Evolutionary conservation across 129 eudicot genomes (phyloP).

Genomic region (Chrysanthemum seticuspe): DNA sequence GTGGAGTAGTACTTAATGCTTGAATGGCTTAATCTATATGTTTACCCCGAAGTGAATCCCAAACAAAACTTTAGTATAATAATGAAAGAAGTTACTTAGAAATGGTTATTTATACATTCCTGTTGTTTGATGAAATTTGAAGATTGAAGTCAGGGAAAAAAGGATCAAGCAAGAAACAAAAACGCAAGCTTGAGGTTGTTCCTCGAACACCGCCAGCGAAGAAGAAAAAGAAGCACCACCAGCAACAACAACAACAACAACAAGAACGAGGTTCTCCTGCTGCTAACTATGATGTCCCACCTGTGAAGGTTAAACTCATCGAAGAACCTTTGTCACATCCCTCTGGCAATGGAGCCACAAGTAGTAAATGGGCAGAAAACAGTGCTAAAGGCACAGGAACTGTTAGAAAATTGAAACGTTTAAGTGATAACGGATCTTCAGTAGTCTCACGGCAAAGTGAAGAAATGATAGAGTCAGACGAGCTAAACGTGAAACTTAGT

Average conservation of each 20-base stretch:
- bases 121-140: constrained; percentile 26
- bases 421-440: constrained; percentile 39
- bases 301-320: constrained; percentile 36
- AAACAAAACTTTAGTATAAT: neutral
- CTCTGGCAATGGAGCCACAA: constrained; percentile 15
- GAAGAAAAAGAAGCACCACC: constrained; percentile 61
- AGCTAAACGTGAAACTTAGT: constrained; percentile 40
- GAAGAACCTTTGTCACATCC: constrained; percentile 43
- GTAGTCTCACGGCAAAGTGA: constrained; percentile 23
- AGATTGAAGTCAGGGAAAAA: constrained; percentile 56
- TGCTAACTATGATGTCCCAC: constrained; percentile 45
- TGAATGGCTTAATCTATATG: constrained; percentile 7
- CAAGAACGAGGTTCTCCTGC: constrained; percentile 51
- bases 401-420: constrained; percentile 27
- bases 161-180: constrained; percentile 47
- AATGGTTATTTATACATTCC: constrained; percentile 13
- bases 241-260: constrained; percentile 25
- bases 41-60: constrained; percentile 19
- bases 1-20: neutral
- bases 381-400: constrained; percentile 28
- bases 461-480: constrained; percentile 36
- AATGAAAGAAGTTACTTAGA: constrained; percentile 2
- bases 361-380: constrained; percentile 34
- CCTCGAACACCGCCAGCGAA: constrained; percentile 43
- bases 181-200: constrained; percentile 47